phyloP scores from a whole-genome alignment of 106 monocot genomes.

The Cymbidium sinense region DNA sequence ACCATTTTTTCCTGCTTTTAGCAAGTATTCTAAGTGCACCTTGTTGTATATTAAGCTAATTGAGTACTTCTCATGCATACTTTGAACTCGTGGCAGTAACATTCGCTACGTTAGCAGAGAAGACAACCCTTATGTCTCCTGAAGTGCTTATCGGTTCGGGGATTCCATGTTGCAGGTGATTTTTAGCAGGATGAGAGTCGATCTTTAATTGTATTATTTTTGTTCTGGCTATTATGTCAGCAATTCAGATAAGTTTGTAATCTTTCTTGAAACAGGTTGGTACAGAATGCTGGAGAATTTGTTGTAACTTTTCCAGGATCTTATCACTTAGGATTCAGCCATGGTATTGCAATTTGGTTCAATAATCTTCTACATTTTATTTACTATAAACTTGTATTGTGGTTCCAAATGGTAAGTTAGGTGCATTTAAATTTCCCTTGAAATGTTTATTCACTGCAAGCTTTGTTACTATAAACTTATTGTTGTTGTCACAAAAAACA shows the following conservation, averaged over 20 bases:
- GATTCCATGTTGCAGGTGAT: conserved; percentile 97
- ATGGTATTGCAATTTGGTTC: conserved; percentile 42
- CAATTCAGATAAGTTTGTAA: conserved; percentile 3
- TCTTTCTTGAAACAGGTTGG: conserved; percentile 49
- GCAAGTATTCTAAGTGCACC: background rate
- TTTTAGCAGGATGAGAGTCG: conserved; percentile 4
- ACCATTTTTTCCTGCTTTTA: background rate
- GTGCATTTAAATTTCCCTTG: background rate
- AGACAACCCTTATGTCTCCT: conserved; percentile 94
- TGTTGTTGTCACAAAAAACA: background rate
- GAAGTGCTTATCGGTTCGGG: conserved; percentile 79
- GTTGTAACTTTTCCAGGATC: conserved; percentile 97
- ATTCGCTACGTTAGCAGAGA: conserved; percentile 77
- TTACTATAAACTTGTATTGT: background rate
- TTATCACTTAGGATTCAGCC: conserved; percentile 94
- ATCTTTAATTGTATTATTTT: background rate
- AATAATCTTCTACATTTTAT: background rate
- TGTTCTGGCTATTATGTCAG: background rate
- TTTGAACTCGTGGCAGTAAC: conserved; percentile 54
- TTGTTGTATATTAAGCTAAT: background rate
- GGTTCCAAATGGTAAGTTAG: background rate
- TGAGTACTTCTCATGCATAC: background rate
- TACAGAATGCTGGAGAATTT: conserved; percentile 97
- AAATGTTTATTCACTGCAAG: background rate
- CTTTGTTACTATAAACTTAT: background rate